A percentile compares a stretch with the other conserved stretches of the same genome.
Conservation (phyloP, 2,329 filamentous ascomycete species). For the Fusarium cicatricum region DNA sequence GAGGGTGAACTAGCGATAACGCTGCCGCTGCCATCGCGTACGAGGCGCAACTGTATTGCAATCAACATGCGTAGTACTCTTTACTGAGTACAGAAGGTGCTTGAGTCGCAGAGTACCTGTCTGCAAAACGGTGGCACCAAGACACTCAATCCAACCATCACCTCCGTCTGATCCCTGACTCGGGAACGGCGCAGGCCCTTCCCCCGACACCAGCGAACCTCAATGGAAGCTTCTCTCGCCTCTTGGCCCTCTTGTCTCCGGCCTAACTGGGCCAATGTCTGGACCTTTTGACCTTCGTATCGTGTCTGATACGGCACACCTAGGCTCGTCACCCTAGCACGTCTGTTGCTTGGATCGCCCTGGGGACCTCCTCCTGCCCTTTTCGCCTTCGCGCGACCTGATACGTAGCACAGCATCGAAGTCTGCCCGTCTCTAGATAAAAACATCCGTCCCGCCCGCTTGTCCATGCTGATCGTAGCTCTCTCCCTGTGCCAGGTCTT, state of each 20-base stretch:
- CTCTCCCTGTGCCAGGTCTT: constrained; percentile 4
- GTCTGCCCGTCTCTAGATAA: constrained; percentile 15
- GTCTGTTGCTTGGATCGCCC: constrained; percentile 1
- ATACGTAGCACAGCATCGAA: constrained; percentile 1
- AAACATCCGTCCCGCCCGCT: constrained; percentile 14
- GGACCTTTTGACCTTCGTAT: constrained; percentile 1
- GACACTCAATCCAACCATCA: background rate
- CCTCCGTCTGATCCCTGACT: background rate
- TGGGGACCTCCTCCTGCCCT: constrained; percentile 34
- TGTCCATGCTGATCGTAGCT: background rate
- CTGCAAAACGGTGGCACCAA: background rate
- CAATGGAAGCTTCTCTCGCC: constrained; percentile 3
- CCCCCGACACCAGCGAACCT: background rate
- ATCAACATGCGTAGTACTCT: no score
- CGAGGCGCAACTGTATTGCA: background rate
- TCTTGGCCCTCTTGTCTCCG: background rate
- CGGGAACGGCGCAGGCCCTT: background rate
- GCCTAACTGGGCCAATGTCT: background rate
- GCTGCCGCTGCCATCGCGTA: constrained; percentile 3
- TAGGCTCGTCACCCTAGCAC: background rate
- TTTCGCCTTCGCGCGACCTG: constrained; percentile 32
- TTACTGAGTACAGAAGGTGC: background rate
- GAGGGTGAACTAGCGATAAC: background rate
- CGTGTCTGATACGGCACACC: constrained; percentile 14
- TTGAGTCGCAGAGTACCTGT: background rate